Percentiles rank a stretch among this genome's conserved stretches.
Conservation (phyloP, 257 asterid genomes). For the Gardenia jasminoides region DNA sequence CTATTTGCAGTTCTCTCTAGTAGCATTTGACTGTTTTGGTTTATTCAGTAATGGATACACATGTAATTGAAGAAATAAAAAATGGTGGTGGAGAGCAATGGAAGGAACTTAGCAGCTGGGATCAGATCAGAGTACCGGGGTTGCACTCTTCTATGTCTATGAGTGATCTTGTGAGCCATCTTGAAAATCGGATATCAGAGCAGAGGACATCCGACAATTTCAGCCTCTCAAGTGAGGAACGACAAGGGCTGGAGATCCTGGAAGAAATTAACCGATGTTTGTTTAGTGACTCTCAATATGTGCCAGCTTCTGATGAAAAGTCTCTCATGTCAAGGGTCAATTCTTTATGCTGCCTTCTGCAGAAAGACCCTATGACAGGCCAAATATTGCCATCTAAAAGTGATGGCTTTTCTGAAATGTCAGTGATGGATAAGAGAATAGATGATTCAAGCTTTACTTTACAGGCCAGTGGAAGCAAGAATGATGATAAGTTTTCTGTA, state of each 20-base stretch:
- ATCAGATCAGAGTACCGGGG: constrained; percentile 76
- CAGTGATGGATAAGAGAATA: constrained; percentile 28
- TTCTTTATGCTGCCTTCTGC: constrained; percentile 93
- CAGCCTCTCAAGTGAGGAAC: constrained; percentile 66
- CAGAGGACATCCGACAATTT: constrained; percentile 53
- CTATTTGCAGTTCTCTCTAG: not conserved
- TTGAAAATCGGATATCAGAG: constrained; percentile 77
- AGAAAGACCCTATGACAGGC: constrained; percentile 56
- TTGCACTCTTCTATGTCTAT: constrained; percentile 82
- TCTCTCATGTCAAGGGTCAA: constrained; percentile 82
- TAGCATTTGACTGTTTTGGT: not conserved
- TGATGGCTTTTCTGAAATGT: constrained; percentile 25
- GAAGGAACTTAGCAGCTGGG: constrained; percentile 67
- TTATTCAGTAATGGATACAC: constrained; percentile 43
- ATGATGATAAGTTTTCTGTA: constrained; percentile 7
- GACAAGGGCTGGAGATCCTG: constrained; percentile 63
- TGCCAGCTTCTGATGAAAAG: constrained; percentile 67
- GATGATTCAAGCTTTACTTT: constrained; percentile 19
- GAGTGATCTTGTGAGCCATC: constrained; percentile 83
- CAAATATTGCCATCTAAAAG: constrained; percentile 23
- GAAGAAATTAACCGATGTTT: constrained; percentile 68
- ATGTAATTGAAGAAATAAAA: constrained; percentile 43
- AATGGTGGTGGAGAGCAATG: constrained; percentile 50
- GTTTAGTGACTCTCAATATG: constrained; percentile 58
- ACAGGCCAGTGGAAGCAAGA: constrained; percentile 15